A percentile compares a stretch with the other conserved stretches of the same genome.
Evolutionary conservation across 2,329 filamentous ascomycete genomes (phyloP).

Genomic region (Orbilia blumenaviensis): DNA sequence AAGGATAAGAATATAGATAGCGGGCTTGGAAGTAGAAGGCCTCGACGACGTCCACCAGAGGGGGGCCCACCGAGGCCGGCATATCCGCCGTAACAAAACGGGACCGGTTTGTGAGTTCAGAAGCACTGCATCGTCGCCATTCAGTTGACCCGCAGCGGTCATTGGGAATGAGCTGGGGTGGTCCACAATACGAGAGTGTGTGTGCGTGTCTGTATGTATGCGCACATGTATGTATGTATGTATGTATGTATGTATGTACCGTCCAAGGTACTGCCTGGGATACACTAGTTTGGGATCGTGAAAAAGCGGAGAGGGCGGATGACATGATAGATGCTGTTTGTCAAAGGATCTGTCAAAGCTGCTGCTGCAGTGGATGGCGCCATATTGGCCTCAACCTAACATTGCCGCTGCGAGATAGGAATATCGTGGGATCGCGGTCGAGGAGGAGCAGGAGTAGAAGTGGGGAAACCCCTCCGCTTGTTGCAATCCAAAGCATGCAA

Average conservation of each 20-base stretch:
- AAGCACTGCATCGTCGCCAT: background rate
- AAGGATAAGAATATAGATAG: slow-evolving; percentile 12
- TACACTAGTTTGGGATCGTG: background rate
- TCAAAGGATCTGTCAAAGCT: background rate
- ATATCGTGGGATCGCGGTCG: slow-evolving; percentile 1
- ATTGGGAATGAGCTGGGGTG: background rate
- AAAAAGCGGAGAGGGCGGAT: background rate
- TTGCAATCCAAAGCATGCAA: slow-evolving; percentile 11
- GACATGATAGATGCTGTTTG: background rate
- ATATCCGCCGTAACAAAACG: slow-evolving; percentile 37
- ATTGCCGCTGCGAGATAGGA: slow-evolving; percentile 5
- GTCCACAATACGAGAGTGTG: background rate
- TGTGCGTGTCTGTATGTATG: background rate
- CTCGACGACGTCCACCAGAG: background rate
- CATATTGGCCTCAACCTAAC: slow-evolving; percentile 8
- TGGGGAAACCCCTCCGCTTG: background rate
- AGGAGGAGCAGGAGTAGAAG: background rate
- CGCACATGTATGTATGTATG: background rate
- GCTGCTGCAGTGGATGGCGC: slow-evolving; percentile 5
- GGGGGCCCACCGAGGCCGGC: background rate
- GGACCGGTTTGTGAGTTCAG: background rate
- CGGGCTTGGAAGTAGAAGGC: background rate
- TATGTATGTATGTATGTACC: background rate
- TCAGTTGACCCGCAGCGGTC: background rate
- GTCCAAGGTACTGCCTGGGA: background rate